A percentile compares a stretch with the other conserved stretches of the same genome.
These are phyloP conservation scores for Spathaspora gorwiae DNA, from an alignment of 805 yeast species.

Conservation along the genomic window DNA sequence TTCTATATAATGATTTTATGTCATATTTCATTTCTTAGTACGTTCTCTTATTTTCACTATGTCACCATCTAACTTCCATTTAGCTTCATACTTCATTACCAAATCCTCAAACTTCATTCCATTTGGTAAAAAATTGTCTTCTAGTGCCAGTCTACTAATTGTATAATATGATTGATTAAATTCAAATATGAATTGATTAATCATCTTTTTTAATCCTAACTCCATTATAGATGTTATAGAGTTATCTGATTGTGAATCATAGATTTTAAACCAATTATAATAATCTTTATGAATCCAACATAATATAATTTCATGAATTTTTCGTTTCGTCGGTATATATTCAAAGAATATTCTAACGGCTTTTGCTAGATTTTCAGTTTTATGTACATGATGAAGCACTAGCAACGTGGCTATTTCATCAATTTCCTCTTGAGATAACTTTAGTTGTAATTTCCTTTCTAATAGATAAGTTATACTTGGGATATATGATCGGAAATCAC, in stretches of 20 bases:
- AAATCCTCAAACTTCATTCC: constrained; percentile 18
- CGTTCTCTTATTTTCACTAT: constrained; percentile 22
- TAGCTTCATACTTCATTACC: constrained; percentile 12
- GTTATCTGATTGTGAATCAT: constrained; percentile 32
- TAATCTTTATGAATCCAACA: constrained; percentile 30
- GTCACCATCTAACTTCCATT: constrained; percentile 20
- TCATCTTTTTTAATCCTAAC: constrained; percentile 34
- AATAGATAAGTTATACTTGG: constrained; percentile 48
- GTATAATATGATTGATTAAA: constrained; percentile 32
- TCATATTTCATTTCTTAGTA: background rate
- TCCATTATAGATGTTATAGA: constrained; percentile 36
- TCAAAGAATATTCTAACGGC: constrained; percentile 28
- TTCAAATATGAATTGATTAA: constrained; percentile 25
- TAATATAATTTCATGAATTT: constrained; percentile 12
- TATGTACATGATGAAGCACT: constrained; percentile 44
- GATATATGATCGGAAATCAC: constrained; percentile 50
- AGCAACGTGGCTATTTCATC: constrained; percentile 39
- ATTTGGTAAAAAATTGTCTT: constrained; percentile 26
- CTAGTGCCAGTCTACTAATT: constrained; percentile 15
- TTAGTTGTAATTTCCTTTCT: constrained; percentile 6
- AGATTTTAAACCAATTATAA: constrained; percentile 23
- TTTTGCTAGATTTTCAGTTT: constrained; percentile 24
- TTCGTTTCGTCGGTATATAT: constrained; percentile 16
- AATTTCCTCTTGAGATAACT: constrained; percentile 19
- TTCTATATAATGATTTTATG: too few species aligned